A percentile compares a stretch with the other conserved stretches of the same genome.
phyloP scores from a whole-genome alignment of 371 early-diverging fungal genomes.

The Rhizopus microsporus region DNA sequence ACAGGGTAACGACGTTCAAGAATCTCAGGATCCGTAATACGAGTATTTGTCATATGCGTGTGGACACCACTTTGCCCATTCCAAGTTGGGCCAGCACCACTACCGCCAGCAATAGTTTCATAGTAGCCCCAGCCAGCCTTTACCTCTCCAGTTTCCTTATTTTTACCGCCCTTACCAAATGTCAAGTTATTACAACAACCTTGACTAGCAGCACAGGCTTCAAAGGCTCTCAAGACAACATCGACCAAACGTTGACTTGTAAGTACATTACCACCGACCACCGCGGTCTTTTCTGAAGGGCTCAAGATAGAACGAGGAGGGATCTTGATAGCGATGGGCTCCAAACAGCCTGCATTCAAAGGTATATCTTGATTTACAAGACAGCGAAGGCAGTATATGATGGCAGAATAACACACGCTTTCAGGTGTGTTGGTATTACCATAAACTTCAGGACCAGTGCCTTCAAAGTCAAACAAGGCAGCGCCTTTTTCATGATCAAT shows the following conservation, averaged over 20 bases:
- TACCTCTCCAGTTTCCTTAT: constrained; percentile 47
- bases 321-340: constrained; percentile 79
- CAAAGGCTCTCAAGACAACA: constrained; percentile 88
- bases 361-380: constrained; percentile 90
- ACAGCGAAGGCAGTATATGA: constrained; percentile 93
- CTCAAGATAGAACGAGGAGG: constrained; percentile 76
- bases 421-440: constrained; percentile 72
- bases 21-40: constrained; percentile 96
- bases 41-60: constrained; percentile 95
- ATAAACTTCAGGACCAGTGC: constrained; percentile 87
- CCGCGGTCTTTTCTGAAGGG: constrained; percentile 85
- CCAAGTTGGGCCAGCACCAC: constrained; percentile 92
- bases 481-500: constrained; percentile 75
- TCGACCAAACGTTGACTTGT: constrained; percentile 94
- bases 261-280: constrained; percentile 96
- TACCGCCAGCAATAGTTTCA: constrained; percentile 88
- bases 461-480: constrained; percentile 91
- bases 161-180: constrained; percentile 79
- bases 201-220: constrained; percentile 91
- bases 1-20: constrained; percentile 95
- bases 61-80: constrained; percentile 79
- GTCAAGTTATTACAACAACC: constrained; percentile 97
- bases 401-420: constrained; percentile 78
- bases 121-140: constrained; percentile 92
- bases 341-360: constrained; percentile 92